These are phyloP conservation scores for Tilletia indica DNA, from an alignment of 1,284 basidiomycete species.

Conservation along the genomic window DNA sequence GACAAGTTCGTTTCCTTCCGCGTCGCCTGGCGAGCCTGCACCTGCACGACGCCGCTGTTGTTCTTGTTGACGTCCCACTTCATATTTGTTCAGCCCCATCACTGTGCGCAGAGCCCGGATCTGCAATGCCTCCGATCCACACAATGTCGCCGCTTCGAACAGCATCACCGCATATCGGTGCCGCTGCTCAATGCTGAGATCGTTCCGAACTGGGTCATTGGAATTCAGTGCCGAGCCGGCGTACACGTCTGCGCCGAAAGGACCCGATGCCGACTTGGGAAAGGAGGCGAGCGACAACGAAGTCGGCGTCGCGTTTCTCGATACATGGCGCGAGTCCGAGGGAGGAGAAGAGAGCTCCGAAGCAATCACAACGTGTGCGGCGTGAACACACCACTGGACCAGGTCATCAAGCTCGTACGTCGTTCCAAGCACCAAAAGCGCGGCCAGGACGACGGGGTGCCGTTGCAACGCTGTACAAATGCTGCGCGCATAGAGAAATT, in stretches of 20 bases:
- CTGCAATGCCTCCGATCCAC: constrained; percentile 80
- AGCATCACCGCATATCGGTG: constrained; percentile 82
- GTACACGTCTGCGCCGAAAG: constrained; percentile 69
- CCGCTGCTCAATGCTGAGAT: constrained; percentile 62
- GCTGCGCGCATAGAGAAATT: constrained; percentile 85
- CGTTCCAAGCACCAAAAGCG: constrained; percentile 77
- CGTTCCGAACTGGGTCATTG: not conserved
- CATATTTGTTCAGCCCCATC: constrained; percentile 28
- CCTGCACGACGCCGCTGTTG: not conserved
- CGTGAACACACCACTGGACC: constrained; percentile 77
- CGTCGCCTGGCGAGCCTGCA: too few relatives aligned
- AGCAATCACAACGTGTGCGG: constrained; percentile 67
- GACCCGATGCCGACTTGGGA: constrained; percentile 62
- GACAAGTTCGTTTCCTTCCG: too few relatives aligned
- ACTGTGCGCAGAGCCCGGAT: constrained; percentile 63
- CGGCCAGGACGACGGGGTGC: constrained; percentile 80
- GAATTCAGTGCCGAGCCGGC: constrained; percentile 57
- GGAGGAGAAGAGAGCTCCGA: constrained; percentile 16
- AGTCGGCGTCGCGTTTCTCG: constrained; percentile 55
- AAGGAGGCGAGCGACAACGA: not conserved
- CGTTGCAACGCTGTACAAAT: constrained; percentile 85
- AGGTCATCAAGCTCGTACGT: constrained; percentile 78
- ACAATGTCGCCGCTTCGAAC: constrained; percentile 88
- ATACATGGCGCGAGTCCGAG: constrained; percentile 9
- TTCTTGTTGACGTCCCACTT: constrained; percentile 1